A percentile compares a stretch with the other conserved stretches of the same genome.
phyloP scores from a whole-genome alignment of 768 basidiomycete genomes.

The Tricholoma terreum region DNA sequence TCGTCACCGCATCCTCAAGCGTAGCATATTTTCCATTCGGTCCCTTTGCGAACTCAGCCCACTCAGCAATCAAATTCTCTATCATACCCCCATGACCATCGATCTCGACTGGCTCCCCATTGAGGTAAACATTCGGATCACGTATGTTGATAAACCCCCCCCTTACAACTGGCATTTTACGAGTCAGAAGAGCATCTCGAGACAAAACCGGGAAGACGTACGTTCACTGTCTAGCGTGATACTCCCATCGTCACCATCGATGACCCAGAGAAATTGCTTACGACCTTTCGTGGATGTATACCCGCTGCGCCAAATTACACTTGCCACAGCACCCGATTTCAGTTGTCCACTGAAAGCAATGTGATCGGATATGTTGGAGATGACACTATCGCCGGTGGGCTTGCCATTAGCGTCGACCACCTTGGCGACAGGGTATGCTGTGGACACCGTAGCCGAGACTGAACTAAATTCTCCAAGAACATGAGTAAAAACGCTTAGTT shows the following conservation, averaged over 20 bases:
- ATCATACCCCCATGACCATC: constrained; percentile 1
- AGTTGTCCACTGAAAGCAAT: constrained; percentile 26
- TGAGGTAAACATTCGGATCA: constrained; percentile 27
- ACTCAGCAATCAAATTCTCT: constrained; percentile 11
- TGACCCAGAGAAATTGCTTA: constrained; percentile 29
- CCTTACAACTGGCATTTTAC: neutral
- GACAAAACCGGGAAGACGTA: neutral
- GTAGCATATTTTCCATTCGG: constrained; percentile 21
- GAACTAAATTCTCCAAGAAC: constrained; percentile 31
- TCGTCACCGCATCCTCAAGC: constrained; percentile 26
- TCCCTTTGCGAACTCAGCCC: constrained; percentile 23
- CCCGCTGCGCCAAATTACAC: constrained; percentile 23
- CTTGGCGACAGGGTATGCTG: constrained; percentile 22
- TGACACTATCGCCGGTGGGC: neutral
- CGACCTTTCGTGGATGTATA: constrained; percentile 19
- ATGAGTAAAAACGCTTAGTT: constrained; percentile 25
- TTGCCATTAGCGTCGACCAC: constrained; percentile 18
- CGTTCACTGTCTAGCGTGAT: constrained; percentile 22
- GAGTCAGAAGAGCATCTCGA: neutral
- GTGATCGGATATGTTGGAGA: neutral
- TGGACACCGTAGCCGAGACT: constrained; percentile 23
- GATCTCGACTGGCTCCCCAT: constrained; percentile 26
- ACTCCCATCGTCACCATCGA: constrained; percentile 32
- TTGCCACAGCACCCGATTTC: constrained; percentile 27
- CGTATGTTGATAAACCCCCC: constrained; percentile 16